Evolutionary conservation across 192 early-diverging fungal genomes (phyloP), one percentile per base, ranked within the genome.

Genomic region (Coemansia umbellata): DNA sequence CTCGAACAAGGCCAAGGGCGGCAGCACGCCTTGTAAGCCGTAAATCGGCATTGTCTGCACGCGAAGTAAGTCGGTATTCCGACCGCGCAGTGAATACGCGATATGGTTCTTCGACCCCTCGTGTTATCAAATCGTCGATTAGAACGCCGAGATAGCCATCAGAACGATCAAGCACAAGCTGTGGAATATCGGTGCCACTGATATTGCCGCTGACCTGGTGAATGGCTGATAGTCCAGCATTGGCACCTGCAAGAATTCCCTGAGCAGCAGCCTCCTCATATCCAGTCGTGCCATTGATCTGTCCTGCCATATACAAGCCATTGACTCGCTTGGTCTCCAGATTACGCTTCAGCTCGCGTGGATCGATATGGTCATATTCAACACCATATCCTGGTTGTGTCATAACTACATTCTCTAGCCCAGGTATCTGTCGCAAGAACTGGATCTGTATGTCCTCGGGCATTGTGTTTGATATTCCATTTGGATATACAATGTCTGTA

Each of bases 241-340:
- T 91, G 49, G 86, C 83, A 4, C 89, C 89, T 1, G 87, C 89
- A 32, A 91, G 76, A 1, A 89, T 71, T 0, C 89, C 89, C 56
- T 91, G 89, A 0, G 87, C 85, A 2, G 89, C 89, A 0, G 89
- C 89, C 55, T 89, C 87, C 41, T 89, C 89, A 53, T 89, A 91
- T 5, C 89, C 89, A 0, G 89, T 91, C 1, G 89, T 91, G n/a
- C 89, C 89, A 51, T 91, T 91, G 39, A 91, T 91, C 69, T 91
- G 89, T 0, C 89, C 89, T 2, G 89, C 89, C 63, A 91, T 70
- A 59, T 81, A 91, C 26, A 91, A 60, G 15, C 89, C 89, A 7
- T 55, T 67, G 7, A 91, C 82, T 15, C 89, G 87, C 60, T 85
- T 85, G 3, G 89, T 91, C 78, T 91, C 87, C 19, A 91, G 53